phyloP scores from a whole-genome alignment of 2,329 filamentous ascomycete genomes.

The Alternaria ventricosa region DNA sequence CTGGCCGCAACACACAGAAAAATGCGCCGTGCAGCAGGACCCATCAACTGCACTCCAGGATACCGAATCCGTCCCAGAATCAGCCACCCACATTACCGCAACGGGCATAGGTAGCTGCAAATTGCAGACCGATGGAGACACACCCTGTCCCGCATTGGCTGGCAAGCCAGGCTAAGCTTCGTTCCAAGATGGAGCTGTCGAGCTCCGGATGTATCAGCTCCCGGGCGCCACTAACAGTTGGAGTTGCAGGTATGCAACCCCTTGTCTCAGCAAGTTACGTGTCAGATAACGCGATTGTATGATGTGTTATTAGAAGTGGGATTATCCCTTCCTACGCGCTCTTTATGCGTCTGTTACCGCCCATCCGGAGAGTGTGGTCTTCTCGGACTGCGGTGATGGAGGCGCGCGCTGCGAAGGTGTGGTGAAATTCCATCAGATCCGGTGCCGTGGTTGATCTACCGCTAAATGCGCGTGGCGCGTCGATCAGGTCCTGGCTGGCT shows the following conservation, averaged over 20 bases:
- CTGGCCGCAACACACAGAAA: background rate
- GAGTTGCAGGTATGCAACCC: constrained; percentile 28
- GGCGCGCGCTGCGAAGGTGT: background rate
- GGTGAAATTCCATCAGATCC: constrained; percentile 8
- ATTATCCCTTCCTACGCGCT: background rate
- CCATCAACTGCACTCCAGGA: background rate
- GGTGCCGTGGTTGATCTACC: constrained; percentile 19
- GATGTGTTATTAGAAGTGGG: background rate
- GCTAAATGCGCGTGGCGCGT: constrained; percentile 14
- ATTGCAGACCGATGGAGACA: constrained; percentile 16
- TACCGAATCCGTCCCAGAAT: constrained; percentile 8
- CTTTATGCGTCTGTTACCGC: too few species aligned
- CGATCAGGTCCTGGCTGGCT: constrained; percentile 11
- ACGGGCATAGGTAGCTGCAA: constrained; percentile 3
- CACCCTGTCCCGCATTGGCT: constrained; percentile 33
- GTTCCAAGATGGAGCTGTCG: constrained; percentile 36
- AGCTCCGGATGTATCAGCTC: constrained; percentile 43
- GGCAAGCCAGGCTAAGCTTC: constrained; percentile 36
- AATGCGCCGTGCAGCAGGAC: constrained; percentile 9
- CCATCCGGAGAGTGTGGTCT: too few species aligned
- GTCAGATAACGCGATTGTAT: constrained; percentile 19
- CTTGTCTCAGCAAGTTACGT: constrained; percentile 23
- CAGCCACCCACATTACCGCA: constrained; percentile 7
- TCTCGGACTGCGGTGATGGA: background rate
- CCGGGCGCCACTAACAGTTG: constrained; percentile 39